phyloP scores from a whole-genome alignment of 805 yeast genomes.

The Geotrichum ghanense region DNA sequence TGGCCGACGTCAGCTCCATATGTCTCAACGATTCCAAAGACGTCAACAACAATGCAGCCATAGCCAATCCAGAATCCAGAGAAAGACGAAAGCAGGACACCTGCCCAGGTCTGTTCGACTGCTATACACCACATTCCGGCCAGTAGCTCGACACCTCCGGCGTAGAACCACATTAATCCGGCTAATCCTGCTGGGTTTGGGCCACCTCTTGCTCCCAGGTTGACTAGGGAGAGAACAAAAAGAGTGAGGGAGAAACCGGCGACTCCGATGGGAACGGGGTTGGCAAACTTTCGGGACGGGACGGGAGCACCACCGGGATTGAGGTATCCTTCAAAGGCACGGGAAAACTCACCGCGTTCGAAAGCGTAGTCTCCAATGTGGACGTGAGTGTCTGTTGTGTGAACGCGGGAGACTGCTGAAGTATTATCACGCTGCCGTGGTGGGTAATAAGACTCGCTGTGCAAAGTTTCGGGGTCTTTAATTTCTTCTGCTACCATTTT shows the following conservation, averaged over 20 bases:
- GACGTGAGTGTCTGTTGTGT: slow-evolving; percentile 12
- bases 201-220: slow-evolving; percentile 48
- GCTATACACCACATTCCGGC: slow-evolving; percentile 64
- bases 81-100: slow-evolving; percentile 29
- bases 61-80: slow-evolving; percentile 60
- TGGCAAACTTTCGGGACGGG: slow-evolving; percentile 42
- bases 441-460: no score
- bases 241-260: slow-evolving; percentile 52
- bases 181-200: slow-evolving; percentile 41
- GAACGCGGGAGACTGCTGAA: no score
- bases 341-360: slow-evolving; percentile 41
- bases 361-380: slow-evolving; percentile 33
- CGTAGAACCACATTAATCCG: slow-evolving; percentile 55
- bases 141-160: slow-evolving; percentile 47
- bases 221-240: slow-evolving; percentile 42
- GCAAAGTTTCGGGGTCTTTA: no score
- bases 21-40: slow-evolving; percentile 37
- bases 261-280: slow-evolving; percentile 55
- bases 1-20: slow-evolving; percentile 33
- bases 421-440: no score
- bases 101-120: slow-evolving; percentile 56
- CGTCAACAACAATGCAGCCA: slow-evolving; percentile 42
- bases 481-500: no score
- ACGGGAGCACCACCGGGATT: slow-evolving; percentile 33
- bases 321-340: slow-evolving; percentile 53